Base-by-base conservation (phyloP, 2,329 filamentous ascomycete genomes). In the Harringtonia lauricola region DNA sequence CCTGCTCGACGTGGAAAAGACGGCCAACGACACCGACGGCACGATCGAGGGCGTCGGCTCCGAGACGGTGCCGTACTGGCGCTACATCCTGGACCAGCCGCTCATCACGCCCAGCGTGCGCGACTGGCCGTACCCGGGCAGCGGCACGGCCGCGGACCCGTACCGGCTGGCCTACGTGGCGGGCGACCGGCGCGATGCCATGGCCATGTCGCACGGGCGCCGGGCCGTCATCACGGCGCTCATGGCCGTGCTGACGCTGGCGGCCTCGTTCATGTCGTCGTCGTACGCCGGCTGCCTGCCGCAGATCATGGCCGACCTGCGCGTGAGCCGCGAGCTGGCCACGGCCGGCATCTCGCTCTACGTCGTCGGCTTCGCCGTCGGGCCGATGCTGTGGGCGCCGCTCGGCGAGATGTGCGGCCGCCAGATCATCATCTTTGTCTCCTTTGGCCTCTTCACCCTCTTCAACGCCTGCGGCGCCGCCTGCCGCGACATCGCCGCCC, bases 321-420 rank as follows among this genome's bases (percentile, higher is more conserved):
- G 36, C 8, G 18, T n/a, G 12, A 33, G 13, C 19, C 13, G 5
- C 8, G 43, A 45, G 43, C 18, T 45, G 24, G 43, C 43, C 12
- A 41, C 44, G 17, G 35, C 31, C 68, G 0, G 65, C 64, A 59
- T 77, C 9, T 70, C 70, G 2, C 54, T 76, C 8, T 77, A 74
- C 51, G 59, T 77, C 14, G 59, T 76, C 4, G 72, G 68, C 1
- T 80, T 79, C 55, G 71, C 68, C 46, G 65, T 71, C 3, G 76
- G 76, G 0, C 76, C 76, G 1, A 58, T 80, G 3, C 22, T 77
- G 2, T 79, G 75, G 51, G 75, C 74, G 1, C 75, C 67, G 2
- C 34, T 51, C 26, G 35, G 35, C 26, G 49, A 51, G 38, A 19
- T 44, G 28, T 49, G 40, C 39, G 49, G 49, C 21, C 47, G 49